These are phyloP conservation scores for Sphenostylis stenocarpa DNA, from an alignment of 306 rosid genomes.

Conservation along the genomic window DNA sequence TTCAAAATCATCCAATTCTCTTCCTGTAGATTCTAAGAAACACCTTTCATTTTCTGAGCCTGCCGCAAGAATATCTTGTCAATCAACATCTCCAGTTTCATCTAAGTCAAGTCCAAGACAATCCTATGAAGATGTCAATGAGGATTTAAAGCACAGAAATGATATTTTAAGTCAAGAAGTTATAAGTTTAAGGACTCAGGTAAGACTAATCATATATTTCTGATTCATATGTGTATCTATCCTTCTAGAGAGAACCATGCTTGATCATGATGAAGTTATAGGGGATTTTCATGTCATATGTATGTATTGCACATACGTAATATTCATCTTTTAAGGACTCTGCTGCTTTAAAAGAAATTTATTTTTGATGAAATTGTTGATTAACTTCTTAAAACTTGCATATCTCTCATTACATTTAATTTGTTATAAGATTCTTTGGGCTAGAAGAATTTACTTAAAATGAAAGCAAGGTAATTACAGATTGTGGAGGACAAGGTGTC, in stretches of 20 bases:
- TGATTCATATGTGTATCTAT: conserved; percentile 4
- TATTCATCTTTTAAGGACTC: neutral
- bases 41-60: conserved; percentile 50
- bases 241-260: conserved; percentile 11
- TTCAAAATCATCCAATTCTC: conserved; percentile 51
- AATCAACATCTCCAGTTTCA: conserved; percentile 68
- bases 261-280: neutral
- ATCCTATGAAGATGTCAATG: conserved; percentile 61
- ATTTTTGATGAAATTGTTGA: neutral
- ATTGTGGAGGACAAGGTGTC: conserved; percentile 7
- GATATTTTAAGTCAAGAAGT: conserved; percentile 74
- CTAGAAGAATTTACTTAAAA: neutral
- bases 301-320: neutral
- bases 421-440: neutral
- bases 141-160: conserved; percentile 58
- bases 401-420: conserved; percentile 1
- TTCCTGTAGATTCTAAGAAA: conserved; percentile 43
- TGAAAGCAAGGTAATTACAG: neutral
- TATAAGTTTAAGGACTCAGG: conserved; percentile 74
- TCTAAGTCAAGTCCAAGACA: conserved; percentile 58
- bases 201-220: conserved; percentile 34
- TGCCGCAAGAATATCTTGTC: conserved; percentile 58
- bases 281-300: conserved; percentile 5
- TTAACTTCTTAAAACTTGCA: conserved; percentile 5
- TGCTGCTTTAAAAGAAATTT: conserved; percentile 13